A percentile compares a stretch with the other conserved stretches of the same genome.
Evolutionary conservation across 768 basidiomycete genomes (phyloP).

Genomic region (Tricholoma bakamatsutake): DNA sequence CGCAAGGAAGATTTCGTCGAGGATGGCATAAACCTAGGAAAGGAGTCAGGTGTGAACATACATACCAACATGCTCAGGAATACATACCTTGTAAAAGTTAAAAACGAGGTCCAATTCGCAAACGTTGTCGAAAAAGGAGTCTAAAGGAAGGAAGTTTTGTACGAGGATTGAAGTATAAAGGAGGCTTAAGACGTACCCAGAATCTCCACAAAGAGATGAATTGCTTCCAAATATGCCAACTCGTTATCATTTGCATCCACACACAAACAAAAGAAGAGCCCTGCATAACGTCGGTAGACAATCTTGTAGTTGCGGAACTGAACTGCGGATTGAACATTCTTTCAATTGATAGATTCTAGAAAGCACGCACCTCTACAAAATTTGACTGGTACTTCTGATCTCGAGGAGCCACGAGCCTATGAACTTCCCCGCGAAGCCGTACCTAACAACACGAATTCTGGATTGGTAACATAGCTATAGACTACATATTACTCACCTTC

Average conservation of each 20-base stretch:
- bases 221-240: conserved; percentile 93
- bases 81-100: conserved; percentile 90
- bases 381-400: conserved; percentile 99
- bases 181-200: conserved; percentile 55
- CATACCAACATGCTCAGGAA: neutral
- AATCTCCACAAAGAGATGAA: conserved; percentile 97
- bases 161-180: neutral
- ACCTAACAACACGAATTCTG: conserved; percentile 44
- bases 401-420: conserved; percentile 89
- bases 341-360: conserved; percentile 1
- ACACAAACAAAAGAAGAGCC: conserved; percentile 96
- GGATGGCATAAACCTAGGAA: conserved; percentile 87
- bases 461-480: neutral
- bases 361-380: conserved; percentile 84
- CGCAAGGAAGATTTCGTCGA: conserved; percentile 97
- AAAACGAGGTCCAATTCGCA: conserved; percentile 98
- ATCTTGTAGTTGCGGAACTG: conserved; percentile 98
- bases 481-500: conserved; percentile 69
- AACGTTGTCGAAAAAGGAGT: conserved; percentile 98
- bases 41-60: neutral
- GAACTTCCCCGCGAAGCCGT: conserved; percentile 92
- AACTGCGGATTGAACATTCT: conserved; percentile 1
- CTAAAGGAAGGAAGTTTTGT: conserved; percentile 34
- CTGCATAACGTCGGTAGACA: conserved; percentile 94
- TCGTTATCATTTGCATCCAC: conserved; percentile 99